phyloP scores from a whole-genome alignment of 2,329 filamentous ascomycete species.

The Corniculantispora saksenae region DNA sequence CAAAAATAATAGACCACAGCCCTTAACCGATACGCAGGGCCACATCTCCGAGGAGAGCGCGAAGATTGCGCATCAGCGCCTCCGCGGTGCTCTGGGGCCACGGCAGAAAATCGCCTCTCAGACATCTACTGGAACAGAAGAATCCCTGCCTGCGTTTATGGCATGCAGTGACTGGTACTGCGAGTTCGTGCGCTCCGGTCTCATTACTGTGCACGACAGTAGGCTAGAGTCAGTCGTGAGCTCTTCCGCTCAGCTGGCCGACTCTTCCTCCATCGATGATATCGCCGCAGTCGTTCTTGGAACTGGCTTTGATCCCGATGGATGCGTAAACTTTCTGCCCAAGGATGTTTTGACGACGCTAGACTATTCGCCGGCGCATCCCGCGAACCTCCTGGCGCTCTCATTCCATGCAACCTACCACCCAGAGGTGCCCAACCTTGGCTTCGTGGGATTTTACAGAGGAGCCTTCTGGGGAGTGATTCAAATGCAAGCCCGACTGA shows the following conservation, averaged over 20 bases:
- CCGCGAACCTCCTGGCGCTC: constrained; percentile 64
- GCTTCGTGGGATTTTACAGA: constrained; percentile 82
- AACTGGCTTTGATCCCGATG: constrained; percentile 70
- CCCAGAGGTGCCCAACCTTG: constrained; percentile 61
- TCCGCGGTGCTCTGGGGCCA: constrained; percentile 49
- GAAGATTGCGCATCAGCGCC: constrained; percentile 52
- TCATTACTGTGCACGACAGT: constrained; percentile 55
- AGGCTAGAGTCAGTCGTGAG: constrained; percentile 40
- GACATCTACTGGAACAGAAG: constrained; percentile 39
- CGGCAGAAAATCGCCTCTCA: constrained; percentile 55
- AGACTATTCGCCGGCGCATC: constrained; percentile 54
- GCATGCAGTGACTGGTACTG: constrained; percentile 71
- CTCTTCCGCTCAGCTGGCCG: constrained; percentile 36
- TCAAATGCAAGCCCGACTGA: constrained; percentile 78
- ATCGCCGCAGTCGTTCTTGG: constrained; percentile 71
- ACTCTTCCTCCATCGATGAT: constrained; percentile 46
- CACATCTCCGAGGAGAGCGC: constrained; percentile 62
- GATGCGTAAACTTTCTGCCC: constrained; percentile 66
- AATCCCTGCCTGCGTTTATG: constrained; percentile 61
- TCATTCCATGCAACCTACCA: constrained; percentile 68
- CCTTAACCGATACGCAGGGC: constrained; percentile 64
- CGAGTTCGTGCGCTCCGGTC: constrained; percentile 69
- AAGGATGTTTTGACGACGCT: constrained; percentile 55
- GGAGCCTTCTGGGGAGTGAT: constrained; percentile 85
- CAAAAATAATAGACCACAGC: constrained; percentile 58